A percentile compares a stretch with the other conserved stretches of the same genome.
Conservation (phyloP, 495 filamentous ascomycete species). For the Annulohypoxylon moriforme region DNA sequence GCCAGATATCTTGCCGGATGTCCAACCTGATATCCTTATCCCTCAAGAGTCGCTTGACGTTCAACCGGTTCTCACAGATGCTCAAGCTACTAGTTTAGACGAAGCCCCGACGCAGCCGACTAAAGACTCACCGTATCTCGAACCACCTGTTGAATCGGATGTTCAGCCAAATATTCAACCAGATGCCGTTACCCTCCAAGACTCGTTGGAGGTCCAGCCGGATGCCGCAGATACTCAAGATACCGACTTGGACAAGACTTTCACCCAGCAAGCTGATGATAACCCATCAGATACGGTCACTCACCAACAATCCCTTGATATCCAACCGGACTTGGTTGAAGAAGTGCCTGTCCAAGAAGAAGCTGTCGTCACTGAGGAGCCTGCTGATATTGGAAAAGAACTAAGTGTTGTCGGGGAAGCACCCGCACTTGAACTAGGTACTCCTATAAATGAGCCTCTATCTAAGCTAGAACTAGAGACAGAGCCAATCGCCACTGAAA, state of each 20-base stretch:
- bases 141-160: background rate
- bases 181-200: background rate
- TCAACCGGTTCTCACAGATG: background rate
- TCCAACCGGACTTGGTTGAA: background rate
- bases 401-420: background rate
- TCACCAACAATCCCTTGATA: background rate
- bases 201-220: background rate
- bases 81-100: background rate
- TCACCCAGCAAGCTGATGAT: background rate
- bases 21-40: background rate
- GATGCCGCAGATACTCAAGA: background rate
- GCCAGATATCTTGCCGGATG: background rate
- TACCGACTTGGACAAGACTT: background rate
- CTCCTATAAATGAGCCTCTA: background rate
- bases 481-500: slow-evolving; percentile 4
- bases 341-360: background rate
- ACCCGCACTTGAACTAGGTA: background rate
- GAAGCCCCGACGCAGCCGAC: background rate
- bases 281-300: background rate
- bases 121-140: background rate
- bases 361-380: background rate
- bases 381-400: background rate
- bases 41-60: background rate
- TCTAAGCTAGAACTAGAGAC: background rate
- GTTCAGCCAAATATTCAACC: background rate